Conservation (phyloP, 768 basidiomycete genomes). For the Suillus lakei region DNA sequence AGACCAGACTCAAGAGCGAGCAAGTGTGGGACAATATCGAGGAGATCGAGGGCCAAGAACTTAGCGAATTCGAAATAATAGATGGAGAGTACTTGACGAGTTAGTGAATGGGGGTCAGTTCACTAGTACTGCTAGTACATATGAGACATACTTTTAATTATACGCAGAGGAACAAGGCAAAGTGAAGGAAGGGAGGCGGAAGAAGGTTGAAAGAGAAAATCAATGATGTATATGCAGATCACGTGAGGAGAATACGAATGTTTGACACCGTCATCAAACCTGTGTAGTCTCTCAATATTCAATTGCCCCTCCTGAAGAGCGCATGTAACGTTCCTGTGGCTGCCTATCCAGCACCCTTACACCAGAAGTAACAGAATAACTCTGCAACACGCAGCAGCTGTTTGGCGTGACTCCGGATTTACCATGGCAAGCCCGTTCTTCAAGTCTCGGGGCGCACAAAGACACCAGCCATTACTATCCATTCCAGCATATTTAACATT, state of each 20-base stretch:
- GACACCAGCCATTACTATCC: constrained; percentile 2
- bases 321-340: background rate
- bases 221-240: background rate
- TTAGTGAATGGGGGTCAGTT: no score
- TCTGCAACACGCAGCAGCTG: background rate
- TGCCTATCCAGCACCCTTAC: background rate
- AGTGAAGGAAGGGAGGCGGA: no score
- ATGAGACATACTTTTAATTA: no score
- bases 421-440: constrained; percentile 1
- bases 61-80: background rate
- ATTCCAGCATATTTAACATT: constrained; percentile 11
- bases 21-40: background rate
- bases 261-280: background rate
- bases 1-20: background rate
- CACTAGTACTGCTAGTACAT: no score
- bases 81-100: no score
- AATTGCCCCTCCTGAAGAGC: background rate
- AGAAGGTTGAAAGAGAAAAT: no score
- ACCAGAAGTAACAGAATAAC: background rate
- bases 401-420: background rate
- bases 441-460: constrained; percentile 6
- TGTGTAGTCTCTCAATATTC: background rate
- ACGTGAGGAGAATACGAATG: background rate
- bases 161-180: no score
- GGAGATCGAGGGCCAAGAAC: background rate